Evolutionary conservation across 1,284 basidiomycete species (phyloP).

Genomic region (Pseudozyma flocculosa): DNA sequence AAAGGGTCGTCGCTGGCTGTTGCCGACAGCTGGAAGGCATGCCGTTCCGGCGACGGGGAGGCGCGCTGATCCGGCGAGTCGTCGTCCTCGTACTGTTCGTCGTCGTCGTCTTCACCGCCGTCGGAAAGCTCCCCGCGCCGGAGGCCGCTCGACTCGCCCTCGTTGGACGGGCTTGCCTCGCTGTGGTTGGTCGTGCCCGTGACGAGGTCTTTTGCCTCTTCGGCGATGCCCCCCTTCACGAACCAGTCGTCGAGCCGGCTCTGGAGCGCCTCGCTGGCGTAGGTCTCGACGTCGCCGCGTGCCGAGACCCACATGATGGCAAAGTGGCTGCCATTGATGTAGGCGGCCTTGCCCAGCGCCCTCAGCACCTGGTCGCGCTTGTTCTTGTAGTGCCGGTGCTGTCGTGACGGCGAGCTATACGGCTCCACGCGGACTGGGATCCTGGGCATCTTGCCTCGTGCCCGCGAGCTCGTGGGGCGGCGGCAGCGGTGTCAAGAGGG

Average conservation of each 20-base stretch:
- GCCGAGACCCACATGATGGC: slow-evolving; percentile 63
- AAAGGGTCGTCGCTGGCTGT: slow-evolving; percentile 5
- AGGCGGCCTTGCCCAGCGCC: slow-evolving; percentile 60
- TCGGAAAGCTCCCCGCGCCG: slow-evolving; percentile 12
- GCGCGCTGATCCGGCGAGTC: slow-evolving; percentile 2
- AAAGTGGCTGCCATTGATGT: slow-evolving; percentile 64
- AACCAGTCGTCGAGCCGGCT: slow-evolving; percentile 50
- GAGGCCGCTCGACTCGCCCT: slow-evolving; percentile 1
- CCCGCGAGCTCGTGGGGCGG: neutral
- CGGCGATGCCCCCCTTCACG: slow-evolving; percentile 44
- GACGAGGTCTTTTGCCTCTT: slow-evolving; percentile 45
- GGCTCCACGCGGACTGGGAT: slow-evolving; percentile 63
- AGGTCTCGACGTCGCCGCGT: slow-evolving; percentile 63
- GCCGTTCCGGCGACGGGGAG: neutral
- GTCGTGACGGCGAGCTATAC: slow-evolving; percentile 62
- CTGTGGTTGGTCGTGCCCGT: slow-evolving; percentile 2
- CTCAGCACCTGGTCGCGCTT: slow-evolving; percentile 64
- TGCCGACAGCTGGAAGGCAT: neutral
- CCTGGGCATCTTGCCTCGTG: slow-evolving; percentile 60
- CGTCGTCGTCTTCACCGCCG: too few species aligned
- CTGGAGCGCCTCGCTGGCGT: slow-evolving; percentile 60
- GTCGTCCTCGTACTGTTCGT: slow-evolving; percentile 1
- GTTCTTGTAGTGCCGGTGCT: slow-evolving; percentile 63
- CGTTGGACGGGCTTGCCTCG: neutral
- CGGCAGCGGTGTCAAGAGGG: too few species aligned